Conservation (phyloP, 805 yeast species). For the Candida stauntonica region DNA sequence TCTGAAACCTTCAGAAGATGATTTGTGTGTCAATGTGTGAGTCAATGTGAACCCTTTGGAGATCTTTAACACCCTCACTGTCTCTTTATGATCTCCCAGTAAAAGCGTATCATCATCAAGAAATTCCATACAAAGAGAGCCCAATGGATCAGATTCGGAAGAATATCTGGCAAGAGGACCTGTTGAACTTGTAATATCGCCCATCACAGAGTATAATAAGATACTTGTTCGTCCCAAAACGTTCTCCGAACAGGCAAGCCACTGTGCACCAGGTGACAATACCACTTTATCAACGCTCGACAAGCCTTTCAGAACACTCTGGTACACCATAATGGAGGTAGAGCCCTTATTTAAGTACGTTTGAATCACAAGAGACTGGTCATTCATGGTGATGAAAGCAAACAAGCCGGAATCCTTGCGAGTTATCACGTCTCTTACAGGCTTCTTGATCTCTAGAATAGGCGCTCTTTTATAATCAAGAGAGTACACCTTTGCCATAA, state of each 20-base stretch:
- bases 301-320: constrained; percentile 6
- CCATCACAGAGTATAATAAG: constrained; percentile 11
- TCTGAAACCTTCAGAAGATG: neutral
- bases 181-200: constrained; percentile 4
- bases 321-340: constrained; percentile 1
- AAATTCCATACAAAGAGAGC: constrained; percentile 7
- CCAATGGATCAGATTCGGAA: constrained; percentile 11
- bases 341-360: constrained; percentile 8
- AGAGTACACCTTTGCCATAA: constrained; percentile 14
- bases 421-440: constrained; percentile 6
- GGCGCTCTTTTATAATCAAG: constrained; percentile 9
- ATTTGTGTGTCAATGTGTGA: constrained; percentile 2
- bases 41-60: constrained; percentile 8
- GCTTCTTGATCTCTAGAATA: constrained; percentile 14
- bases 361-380: neutral
- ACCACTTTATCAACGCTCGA: neutral
- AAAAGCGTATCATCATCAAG: constrained; percentile 13
- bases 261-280: constrained; percentile 10
- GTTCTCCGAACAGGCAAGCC: constrained; percentile 13
- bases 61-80: constrained; percentile 4
- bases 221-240: constrained; percentile 5
- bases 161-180: constrained; percentile 9
- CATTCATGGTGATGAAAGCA: constrained; percentile 1
- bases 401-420: constrained; percentile 2
- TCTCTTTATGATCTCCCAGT: constrained; percentile 17